A percentile compares a stretch with the other conserved stretches of the same genome.
These are phyloP conservation scores for Penicillium sp. DNA, from an alignment of 2,329 filamentous ascomycete genomes.

Conservation along the genomic window DNA sequence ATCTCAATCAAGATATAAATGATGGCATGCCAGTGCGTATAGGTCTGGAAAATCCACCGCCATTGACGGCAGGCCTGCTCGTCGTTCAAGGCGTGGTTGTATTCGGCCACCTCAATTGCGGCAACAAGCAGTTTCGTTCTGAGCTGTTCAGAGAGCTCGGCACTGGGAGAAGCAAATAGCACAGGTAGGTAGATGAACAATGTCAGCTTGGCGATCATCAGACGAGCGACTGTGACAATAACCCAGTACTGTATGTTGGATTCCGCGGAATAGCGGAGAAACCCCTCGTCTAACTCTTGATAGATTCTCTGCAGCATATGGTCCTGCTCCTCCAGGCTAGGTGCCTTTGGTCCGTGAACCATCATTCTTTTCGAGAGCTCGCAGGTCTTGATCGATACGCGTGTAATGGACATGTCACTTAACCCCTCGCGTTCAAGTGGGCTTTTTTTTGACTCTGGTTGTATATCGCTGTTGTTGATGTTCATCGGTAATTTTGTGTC, in stretches of 20 bases:
- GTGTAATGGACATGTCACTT: slow-evolving; percentile 55
- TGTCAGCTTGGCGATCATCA: slow-evolving; percentile 45
- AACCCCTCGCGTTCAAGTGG: slow-evolving; percentile 54
- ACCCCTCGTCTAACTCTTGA: slow-evolving; percentile 46
- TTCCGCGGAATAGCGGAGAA: slow-evolving; percentile 44
- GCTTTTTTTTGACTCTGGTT: slow-evolving; percentile 49
- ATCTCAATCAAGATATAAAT: slow-evolving; percentile 59
- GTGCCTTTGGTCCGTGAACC: slow-evolving; percentile 30
- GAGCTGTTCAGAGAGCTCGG: slow-evolving; percentile 39
- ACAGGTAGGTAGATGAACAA: slow-evolving; percentile 57
- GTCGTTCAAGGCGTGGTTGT: slow-evolving; percentile 56
- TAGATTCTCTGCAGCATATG: slow-evolving; percentile 52
- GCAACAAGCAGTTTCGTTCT: slow-evolving; percentile 41
- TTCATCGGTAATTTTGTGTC: slow-evolving; percentile 59
- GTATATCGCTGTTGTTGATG: slow-evolving; percentile 53
- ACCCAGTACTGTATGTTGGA: slow-evolving; percentile 53
- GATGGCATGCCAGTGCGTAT: slow-evolving; percentile 62
- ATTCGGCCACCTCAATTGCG: slow-evolving; percentile 48
- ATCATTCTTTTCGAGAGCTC: slow-evolving; percentile 41
- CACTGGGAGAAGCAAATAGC: slow-evolving; percentile 42
- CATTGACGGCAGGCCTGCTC: slow-evolving; percentile 54
- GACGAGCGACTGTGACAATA: slow-evolving; percentile 45
- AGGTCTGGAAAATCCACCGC: slow-evolving; percentile 63
- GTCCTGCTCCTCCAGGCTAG: slow-evolving; percentile 47
- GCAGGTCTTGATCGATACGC: slow-evolving; percentile 43